Conservation (phyloP, 2,329 filamentous ascomycete genomes). For the Curvularia hawaiiensis region DNA sequence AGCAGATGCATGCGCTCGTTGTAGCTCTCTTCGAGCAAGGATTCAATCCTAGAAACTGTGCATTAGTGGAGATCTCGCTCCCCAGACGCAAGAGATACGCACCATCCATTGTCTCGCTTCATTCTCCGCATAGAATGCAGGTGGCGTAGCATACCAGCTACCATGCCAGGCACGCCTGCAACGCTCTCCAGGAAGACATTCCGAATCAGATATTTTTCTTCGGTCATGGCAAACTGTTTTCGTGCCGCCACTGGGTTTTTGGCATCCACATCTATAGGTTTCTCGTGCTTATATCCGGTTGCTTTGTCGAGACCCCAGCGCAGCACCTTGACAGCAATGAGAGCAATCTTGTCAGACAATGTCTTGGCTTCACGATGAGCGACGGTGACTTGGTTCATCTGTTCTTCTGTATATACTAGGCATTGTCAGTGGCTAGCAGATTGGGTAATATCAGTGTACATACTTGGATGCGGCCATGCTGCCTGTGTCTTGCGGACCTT, state of each 20-base stretch:
- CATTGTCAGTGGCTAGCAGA: slow-evolving; percentile 13
- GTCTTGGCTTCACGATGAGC: slow-evolving; percentile 77
- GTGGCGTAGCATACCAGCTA: slow-evolving; percentile 92
- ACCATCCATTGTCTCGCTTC: slow-evolving; percentile 92
- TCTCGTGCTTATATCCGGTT: slow-evolving; percentile 80
- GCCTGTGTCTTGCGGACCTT: slow-evolving; percentile 53
- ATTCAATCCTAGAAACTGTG: slow-evolving; percentile 74
- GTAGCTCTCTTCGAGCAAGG: slow-evolving; percentile 84
- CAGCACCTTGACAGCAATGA: slow-evolving; percentile 74
- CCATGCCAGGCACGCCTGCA: slow-evolving; percentile 95
- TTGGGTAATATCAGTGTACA: neutral
- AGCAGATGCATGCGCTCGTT: slow-evolving; percentile 94
- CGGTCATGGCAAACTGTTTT: slow-evolving; percentile 72
- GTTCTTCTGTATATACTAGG: slow-evolving; percentile 71
- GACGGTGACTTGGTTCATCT: slow-evolving; percentile 76
- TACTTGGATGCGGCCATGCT: slow-evolving; percentile 48
- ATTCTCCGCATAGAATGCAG: slow-evolving; percentile 81
- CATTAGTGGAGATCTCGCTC: slow-evolving; percentile 12
- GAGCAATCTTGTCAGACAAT: slow-evolving; percentile 78
- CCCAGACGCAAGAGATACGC: slow-evolving; percentile 14
- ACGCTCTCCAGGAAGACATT: slow-evolving; percentile 96
- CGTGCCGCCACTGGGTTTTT: slow-evolving; percentile 57
- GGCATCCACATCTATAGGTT: slow-evolving; percentile 47
- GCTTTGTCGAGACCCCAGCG: slow-evolving; percentile 81
- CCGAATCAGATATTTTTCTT: slow-evolving; percentile 85